Evolutionary conservation across 805 yeast species (phyloP), one percentile per base, ranked within the genome.

Genomic region (Pichia cephalocereana): DNA sequence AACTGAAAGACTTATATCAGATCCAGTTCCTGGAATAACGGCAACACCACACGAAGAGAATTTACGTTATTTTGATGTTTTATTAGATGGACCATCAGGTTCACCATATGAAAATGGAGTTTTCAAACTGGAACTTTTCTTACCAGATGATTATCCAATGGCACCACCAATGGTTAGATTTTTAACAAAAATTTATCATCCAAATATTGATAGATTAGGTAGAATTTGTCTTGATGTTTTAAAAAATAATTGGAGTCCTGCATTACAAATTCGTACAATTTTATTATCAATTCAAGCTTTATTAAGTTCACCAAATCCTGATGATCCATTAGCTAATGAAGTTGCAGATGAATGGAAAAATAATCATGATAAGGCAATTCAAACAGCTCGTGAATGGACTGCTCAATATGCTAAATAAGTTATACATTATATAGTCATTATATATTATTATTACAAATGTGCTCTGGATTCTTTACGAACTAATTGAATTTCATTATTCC

Each of bases 91-190:
- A 0, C 99, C 99, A 10, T 72, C 76, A 31, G 83, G 84, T 46
- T 86, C 96, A 1, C 98, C 99, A 1, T 93, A 91, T 62, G 96
- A 91, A 61, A 61, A 67, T 46, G 88, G 89, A n/a, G 64, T 68
- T 47, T 93, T 93, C 70, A 74, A 83, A 55, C 70, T 93, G 50
- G 99, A 93, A 65, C 71, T 93, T 53, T 93, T 76, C 62, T 68
- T 93, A 54, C 98, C 99, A 2, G 97, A 93, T 61, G 99, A 93
- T 62, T 93, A 93, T 65, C 99, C 99, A 12, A 85, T 91, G 97
- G 88, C 87, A 60, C 96, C 99, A 0, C 99, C 99, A 45, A 90
- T 89, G 63, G 95, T 93, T 46, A 76, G 99, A 50, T 93, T 93
- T 59, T 69, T 93, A 53, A 93, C 99, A 31, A 87, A 83, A 65